Conservation (phyloP, 495 filamentous ascomycete species). For the Talaromyces nanjingensis region DNA sequence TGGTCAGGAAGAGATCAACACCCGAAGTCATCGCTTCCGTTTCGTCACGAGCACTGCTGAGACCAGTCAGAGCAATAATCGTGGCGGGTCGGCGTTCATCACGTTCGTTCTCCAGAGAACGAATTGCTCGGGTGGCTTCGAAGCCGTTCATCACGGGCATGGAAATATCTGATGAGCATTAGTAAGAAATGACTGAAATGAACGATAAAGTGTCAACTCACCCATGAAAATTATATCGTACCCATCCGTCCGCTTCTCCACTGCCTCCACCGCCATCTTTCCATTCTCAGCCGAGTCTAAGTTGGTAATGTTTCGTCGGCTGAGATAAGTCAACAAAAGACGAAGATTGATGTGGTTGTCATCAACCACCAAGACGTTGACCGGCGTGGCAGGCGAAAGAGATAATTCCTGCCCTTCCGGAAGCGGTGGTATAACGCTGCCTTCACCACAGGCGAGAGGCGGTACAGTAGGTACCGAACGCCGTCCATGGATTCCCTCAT, state of each 20-base stretch:
- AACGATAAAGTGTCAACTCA: constrained; percentile 12
- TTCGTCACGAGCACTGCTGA: constrained; percentile 56
- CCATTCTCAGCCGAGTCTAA: constrained; percentile 46
- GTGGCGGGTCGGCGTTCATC: constrained; percentile 33
- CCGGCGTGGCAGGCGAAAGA: not conserved
- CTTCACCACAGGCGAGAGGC: not conserved
- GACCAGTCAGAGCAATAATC: constrained; percentile 66
- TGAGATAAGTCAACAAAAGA: constrained; percentile 57
- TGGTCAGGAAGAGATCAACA: constrained; percentile 67
- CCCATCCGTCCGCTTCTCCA: constrained; percentile 30
- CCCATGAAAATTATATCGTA: constrained; percentile 56
- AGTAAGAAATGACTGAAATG: not conserved
- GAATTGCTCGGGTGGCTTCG: constrained; percentile 63
- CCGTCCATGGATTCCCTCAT: constrained; percentile 1
- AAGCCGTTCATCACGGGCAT: constrained; percentile 77
- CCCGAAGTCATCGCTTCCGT: constrained; percentile 60
- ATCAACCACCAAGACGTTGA: constrained; percentile 58
- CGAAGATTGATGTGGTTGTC: constrained; percentile 72
- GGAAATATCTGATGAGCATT: constrained; percentile 47
- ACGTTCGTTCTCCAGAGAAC: constrained; percentile 49
- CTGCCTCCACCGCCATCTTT: constrained; percentile 44
- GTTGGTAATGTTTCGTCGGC: constrained; percentile 33
- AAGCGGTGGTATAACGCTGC: not conserved
- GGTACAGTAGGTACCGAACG: constrained; percentile 6
- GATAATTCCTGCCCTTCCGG: not conserved